Percentiles rank a stretch among this genome's conserved stretches.
Conservation (phyloP, 2,329 filamentous ascomycete genomes). For the Nemania diffusa region DNA sequence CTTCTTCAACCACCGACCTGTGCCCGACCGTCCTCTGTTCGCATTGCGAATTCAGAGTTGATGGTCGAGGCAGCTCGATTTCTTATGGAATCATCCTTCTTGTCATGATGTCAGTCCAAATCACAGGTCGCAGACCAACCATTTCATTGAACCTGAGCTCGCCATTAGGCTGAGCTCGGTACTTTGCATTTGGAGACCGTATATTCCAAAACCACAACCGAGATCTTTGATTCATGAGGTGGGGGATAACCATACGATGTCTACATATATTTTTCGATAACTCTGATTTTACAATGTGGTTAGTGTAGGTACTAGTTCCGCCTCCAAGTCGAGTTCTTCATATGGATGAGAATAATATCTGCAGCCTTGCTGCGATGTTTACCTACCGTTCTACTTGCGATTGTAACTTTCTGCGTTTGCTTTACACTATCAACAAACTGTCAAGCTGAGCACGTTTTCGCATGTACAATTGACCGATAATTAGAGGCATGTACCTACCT, state of each 20-base stretch:
- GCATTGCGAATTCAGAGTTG: slow-evolving; percentile 72
- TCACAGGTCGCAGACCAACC: slow-evolving; percentile 93
- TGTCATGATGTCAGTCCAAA: slow-evolving; percentile 86
- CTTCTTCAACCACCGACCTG: slow-evolving; percentile 74
- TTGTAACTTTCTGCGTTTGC: neutral
- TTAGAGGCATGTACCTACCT: too few relatives aligned
- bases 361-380: too few relatives aligned
- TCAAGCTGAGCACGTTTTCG: too few relatives aligned
- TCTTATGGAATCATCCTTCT: slow-evolving; percentile 78
- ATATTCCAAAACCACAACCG: slow-evolving; percentile 92
- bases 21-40: slow-evolving; percentile 81
- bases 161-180: slow-evolving; percentile 75
- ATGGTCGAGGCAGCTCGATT: slow-evolving; percentile 86
- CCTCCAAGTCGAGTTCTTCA: neutral
- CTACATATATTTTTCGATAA: slow-evolving; percentile 64
- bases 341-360: neutral
- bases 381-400: too few relatives aligned
- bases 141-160: slow-evolving; percentile 72
- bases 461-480: too few relatives aligned
- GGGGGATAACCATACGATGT: slow-evolving; percentile 87
- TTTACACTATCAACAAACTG: neutral
- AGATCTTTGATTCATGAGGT: slow-evolving; percentile 91
- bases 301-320: too few relatives aligned
- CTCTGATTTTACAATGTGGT: neutral
- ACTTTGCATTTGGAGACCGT: slow-evolving; percentile 69